Base-by-base conservation (phyloP, 257 asterid species). In the Rehmannia glutinosa region DNA sequence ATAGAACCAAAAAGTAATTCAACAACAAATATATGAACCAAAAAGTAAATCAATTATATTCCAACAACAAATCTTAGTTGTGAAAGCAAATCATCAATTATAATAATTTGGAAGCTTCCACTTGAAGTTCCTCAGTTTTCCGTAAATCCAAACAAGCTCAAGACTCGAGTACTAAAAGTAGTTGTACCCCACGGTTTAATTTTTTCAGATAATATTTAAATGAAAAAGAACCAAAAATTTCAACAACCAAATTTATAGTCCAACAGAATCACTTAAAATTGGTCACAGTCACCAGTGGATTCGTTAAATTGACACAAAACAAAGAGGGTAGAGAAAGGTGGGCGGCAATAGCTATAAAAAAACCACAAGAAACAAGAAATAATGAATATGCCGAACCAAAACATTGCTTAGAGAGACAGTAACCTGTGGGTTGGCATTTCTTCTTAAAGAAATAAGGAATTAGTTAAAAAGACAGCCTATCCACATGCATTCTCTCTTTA, bases 401-500 rank as follows among this genome's bases (percentile, higher is more conserved):
- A 64, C 85, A 61, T 91, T 82, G 85, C 94, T 88, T 88, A 71
- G 42, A 30, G 68, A 35, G 86, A 64, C 72, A 79, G 85, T 60
- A 74, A 84, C 17, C 30, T 10, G 42, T 53, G 64, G 64, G 79
- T 55, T 88, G 85, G 82, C 76, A 69, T 76, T 72, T 68, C 82
- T 83, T 71, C 59, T 64, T 74, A 76, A 79, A 78, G 69, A 72
- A 62, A 51, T 28, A 52, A 13, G 56, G 66, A 19, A 72, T 75
- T 50, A 64, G 75, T 76, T 73, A 70, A 70, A 76, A 60, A 42
- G 83, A 84, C 95, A 84, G 91, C 82, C 86, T 64, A 82, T 71
- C 86, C 84, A 81, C 83, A 79, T 78, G 84, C 75, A 28, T 39
- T 56, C 77, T 69, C n/a, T 16, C 36, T 68, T 73, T 60, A 13